Base-by-base conservation (phyloP, 2,329 filamentous ascomycete species). In the Apiospora phragmitis region DNA sequence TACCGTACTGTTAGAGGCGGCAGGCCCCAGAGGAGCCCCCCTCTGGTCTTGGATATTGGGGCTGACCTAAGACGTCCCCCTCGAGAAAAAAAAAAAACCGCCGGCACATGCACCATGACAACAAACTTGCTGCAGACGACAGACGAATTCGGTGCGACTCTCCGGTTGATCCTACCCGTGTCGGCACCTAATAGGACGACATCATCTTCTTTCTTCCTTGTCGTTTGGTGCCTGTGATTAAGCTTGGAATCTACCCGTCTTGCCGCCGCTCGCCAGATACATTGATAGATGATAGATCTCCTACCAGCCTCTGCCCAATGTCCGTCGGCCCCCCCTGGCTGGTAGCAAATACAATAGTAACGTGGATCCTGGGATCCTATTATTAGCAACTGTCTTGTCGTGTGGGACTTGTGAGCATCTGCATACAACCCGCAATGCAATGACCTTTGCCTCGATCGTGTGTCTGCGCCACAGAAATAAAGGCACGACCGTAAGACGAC, bases 81-180 rank as follows among this genome's bases (percentile, higher is more conserved):
- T 62, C 55, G n/a, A 18, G 7, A 21, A 21, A 45, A 59, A n/a
- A n/a, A n/a, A 45, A 38, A 38, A 32, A 32, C 26, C 32, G 38
- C 55, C 55, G 38, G 55, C 55, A 62, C 32, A 62, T 62, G 55
- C 55, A 62, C 55, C 55, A 62, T 62, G 55, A 62, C 55, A 62
- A 62, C 55, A 62, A 62, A 38, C 32, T 38, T 62, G 55, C 55
- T 24, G 55, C 55, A 62, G 55, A 38, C 32, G 32, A 62, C 18
- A 8, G n/a, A 62, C 12, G 21, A n/a, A 38, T 38, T 38, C 55
- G 55, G 55, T 62, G 55, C 55, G 18, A 62, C 55, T 62, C 55
- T 35, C 55, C 55, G 55, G 29, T 9, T 62, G 55, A 62, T 62
- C 32, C 55, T 38, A 38, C 55, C 55, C 32, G 32, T 38, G 32